These are phyloP conservation scores for Ophiostoma piceae DNA, from an alignment of 2,329 filamentous ascomycete species.

Conservation along the genomic window DNA sequence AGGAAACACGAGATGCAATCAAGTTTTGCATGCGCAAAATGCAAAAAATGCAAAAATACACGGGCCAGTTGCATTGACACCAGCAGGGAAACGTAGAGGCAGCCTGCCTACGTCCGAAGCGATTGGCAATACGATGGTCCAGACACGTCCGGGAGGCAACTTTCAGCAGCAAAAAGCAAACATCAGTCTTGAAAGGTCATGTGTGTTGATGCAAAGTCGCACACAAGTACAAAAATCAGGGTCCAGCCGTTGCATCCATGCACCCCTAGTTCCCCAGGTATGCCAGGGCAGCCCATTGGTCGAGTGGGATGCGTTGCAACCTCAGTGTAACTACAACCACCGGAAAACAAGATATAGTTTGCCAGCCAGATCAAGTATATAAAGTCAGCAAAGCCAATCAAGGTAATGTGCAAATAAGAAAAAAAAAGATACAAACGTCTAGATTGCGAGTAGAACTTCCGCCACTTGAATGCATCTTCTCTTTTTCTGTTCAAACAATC, in stretches of 20 bases:
- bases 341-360: background rate
- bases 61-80: background rate
- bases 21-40: background rate
- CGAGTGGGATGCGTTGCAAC: background rate
- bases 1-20: background rate
- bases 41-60: too few relatives aligned
- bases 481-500: background rate
- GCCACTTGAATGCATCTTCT: background rate
- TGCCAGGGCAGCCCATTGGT: background rate
- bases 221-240: background rate
- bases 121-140: background rate
- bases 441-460: background rate
- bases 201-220: background rate
- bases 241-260: background rate
- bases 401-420: background rate
- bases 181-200: too few relatives aligned
- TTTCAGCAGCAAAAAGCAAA: too few relatives aligned
- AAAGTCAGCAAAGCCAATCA: background rate
- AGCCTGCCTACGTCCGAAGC: background rate
- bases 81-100: background rate
- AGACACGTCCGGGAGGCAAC: background rate
- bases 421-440: too few relatives aligned
- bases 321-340: background rate
- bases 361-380: background rate
- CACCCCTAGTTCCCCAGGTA: background rate